Percentiles rank a stretch among this genome's conserved stretches.
These are phyloP conservation scores for Fusarium equiseti DNA, from an alignment of 2,329 filamentous ascomycete genomes.

Conservation along the genomic window DNA sequence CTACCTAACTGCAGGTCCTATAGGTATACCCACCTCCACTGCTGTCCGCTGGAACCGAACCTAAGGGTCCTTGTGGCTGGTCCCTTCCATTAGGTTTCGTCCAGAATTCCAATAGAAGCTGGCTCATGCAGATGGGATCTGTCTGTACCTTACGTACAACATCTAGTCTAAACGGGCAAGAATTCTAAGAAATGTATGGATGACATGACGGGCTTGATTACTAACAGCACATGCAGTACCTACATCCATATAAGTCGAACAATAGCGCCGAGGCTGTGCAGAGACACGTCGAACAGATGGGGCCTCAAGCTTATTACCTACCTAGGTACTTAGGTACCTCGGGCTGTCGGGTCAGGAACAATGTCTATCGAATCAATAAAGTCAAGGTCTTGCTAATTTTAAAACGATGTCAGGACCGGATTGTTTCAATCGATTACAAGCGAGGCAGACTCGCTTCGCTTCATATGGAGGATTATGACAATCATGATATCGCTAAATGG, in stretches of 20 bases:
- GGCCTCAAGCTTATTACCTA: constrained; percentile 18
- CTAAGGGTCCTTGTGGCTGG: constrained; percentile 16
- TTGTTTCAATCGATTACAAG: constrained; percentile 20
- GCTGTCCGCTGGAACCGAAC: constrained; percentile 3
- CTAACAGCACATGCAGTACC: background rate
- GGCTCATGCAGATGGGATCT: constrained; percentile 12
- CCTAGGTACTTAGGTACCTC: constrained; percentile 9
- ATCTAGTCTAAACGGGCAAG: constrained; percentile 19
- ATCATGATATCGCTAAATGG: constrained; percentile 29
- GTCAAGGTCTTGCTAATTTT: constrained; percentile 40
- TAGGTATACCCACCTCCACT: background rate
- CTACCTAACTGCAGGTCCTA: background rate
- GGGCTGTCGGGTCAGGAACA: background rate
- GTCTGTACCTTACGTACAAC: constrained; percentile 18
- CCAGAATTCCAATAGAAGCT: constrained; percentile 40
- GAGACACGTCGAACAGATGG: constrained; percentile 42
- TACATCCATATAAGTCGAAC: background rate
- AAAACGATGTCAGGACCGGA: constrained; percentile 19
- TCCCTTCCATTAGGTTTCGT: constrained; percentile 23
- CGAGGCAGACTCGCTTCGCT: constrained; percentile 17
- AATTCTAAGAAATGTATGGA: background rate
- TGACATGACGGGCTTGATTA: background rate
- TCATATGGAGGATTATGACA: constrained; percentile 2
- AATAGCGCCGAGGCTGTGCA: constrained; percentile 44
- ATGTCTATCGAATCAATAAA: background rate